phyloP scores from a whole-genome alignment of 2,329 filamentous ascomycete genomes.

The Trichocomaceae sp. region DNA sequence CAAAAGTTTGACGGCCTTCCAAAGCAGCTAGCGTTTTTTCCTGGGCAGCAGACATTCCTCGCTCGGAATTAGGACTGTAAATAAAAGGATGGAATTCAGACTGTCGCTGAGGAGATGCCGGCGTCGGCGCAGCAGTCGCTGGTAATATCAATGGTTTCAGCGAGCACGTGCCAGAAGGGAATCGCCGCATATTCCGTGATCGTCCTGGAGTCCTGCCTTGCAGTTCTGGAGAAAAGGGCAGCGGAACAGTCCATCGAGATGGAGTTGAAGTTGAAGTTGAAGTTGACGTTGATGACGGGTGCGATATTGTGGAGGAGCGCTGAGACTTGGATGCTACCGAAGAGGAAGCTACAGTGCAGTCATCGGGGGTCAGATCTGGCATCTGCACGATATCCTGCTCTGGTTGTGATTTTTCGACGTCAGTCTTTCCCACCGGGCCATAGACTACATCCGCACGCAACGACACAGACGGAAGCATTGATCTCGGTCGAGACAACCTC shows the following conservation, averaged over 20 bases:
- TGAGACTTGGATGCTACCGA: constrained; percentile 18
- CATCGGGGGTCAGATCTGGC: constrained; percentile 7
- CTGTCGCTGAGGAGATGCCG: constrained; percentile 6
- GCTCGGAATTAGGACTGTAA: constrained; percentile 16
- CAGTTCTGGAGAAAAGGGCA: constrained; percentile 20
- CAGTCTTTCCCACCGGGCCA: no score
- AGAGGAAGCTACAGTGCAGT: constrained; percentile 10
- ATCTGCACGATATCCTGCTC: neutral
- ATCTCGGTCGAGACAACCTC: constrained; percentile 14
- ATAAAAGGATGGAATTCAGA: neutral
- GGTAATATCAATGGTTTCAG: constrained; percentile 31
- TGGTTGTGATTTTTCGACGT: neutral
- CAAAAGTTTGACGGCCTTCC: constrained; percentile 24
- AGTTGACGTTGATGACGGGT: constrained; percentile 17
- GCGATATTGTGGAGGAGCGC: constrained; percentile 21
- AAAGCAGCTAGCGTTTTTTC: constrained; percentile 29
- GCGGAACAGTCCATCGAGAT: constrained; percentile 18
- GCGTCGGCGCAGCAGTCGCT: constrained; percentile 12
- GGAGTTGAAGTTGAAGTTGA: no score
- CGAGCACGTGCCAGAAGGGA: constrained; percentile 29
- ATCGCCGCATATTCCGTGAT: constrained; percentile 27
- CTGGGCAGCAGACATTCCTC: constrained; percentile 20
- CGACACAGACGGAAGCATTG: constrained; percentile 15
- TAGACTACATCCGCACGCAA: constrained; percentile 4
- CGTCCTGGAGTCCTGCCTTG: constrained; percentile 18